Conservation (phyloP, 768 basidiomycete genomes). For the Favolaschia claudopus region DNA sequence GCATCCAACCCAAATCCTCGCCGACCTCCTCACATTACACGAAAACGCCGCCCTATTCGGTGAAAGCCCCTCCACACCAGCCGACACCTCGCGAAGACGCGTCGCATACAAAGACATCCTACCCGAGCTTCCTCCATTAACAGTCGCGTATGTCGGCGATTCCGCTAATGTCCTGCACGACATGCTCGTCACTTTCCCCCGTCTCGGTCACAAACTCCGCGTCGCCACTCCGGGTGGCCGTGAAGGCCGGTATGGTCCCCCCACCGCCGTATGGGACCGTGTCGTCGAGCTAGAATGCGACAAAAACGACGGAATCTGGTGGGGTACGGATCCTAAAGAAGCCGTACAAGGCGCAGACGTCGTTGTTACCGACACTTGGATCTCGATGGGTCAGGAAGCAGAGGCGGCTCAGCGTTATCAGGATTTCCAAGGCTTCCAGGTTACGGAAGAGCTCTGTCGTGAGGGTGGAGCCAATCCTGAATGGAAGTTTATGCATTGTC, state of each 20-base stretch:
- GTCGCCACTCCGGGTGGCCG: constrained; percentile 78
- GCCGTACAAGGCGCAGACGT: constrained; percentile 91
- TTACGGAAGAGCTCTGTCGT: constrained; percentile 86
- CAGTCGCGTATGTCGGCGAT: constrained; percentile 93
- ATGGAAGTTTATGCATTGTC: constrained; percentile 96
- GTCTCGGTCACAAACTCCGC: constrained; percentile 86
- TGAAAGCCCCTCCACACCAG: constrained; percentile 28
- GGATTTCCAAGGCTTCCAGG: constrained; percentile 93
- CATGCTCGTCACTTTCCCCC: constrained; percentile 94
- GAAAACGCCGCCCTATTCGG: constrained; percentile 72
- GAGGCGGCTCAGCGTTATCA: constrained; percentile 86
- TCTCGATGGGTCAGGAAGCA: constrained; percentile 98
- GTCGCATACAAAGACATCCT: too few relatives aligned
- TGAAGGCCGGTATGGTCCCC: constrained; percentile 73
- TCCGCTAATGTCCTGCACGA: constrained; percentile 95
- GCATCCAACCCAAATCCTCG: constrained; percentile 96
- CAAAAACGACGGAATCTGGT: constrained; percentile 61
- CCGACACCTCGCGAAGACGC: too few relatives aligned
- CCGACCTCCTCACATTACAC: constrained; percentile 90
- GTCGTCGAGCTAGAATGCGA: constrained; percentile 81
- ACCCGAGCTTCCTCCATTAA: constrained; percentile 75
- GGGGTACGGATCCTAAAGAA: constrained; percentile 82
- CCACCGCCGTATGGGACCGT: constrained; percentile 79
- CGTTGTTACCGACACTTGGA: constrained; percentile 98
- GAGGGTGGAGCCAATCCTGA: constrained; percentile 83